Conservation (phyloP, 2,329 filamentous ascomycete genomes). For the Trematosphaeria pertusa region DNA sequence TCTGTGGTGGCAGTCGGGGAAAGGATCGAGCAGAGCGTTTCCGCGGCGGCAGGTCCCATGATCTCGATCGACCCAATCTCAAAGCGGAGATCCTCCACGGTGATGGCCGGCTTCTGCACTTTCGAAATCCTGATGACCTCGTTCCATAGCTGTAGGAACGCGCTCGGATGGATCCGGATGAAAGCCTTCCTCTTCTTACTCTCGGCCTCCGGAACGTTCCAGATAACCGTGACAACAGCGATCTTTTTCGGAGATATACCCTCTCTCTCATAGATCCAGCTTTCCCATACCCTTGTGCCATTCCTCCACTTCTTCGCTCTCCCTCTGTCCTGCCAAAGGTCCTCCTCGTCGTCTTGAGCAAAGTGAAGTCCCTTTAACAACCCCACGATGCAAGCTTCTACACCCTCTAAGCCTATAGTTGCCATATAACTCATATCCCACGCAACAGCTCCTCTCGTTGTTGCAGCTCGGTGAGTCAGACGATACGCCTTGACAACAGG, state of each 20-base stretch:
- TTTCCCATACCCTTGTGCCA: conserved; percentile 64
- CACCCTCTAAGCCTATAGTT: conserved; percentile 79
- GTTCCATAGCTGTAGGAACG: conserved; percentile 73
- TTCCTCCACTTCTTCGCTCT: conserved; percentile 73
- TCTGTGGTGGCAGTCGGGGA: conserved; percentile 50
- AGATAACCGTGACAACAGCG: conserved; percentile 76
- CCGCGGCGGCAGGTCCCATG: conserved; percentile 77
- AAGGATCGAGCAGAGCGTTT: conserved; percentile 75
- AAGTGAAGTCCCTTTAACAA: conserved; percentile 67
- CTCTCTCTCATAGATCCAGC: conserved; percentile 65
- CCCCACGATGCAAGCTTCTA: conserved; percentile 66
- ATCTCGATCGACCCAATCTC: conserved; percentile 77
- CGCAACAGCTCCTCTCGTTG: conserved; percentile 76
- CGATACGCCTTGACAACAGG: conserved; percentile 91
- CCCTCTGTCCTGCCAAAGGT: conserved; percentile 61
- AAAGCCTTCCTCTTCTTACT: conserved; percentile 63
- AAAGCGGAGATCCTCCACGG: conserved; percentile 72
- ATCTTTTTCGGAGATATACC: conserved; percentile 63
- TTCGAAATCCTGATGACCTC: conserved; percentile 65
- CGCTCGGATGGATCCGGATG: conserved; percentile 81
- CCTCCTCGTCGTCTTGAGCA: conserved; percentile 62
- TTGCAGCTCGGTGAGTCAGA: conserved; percentile 80
- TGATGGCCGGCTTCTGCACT: conserved; percentile 66
- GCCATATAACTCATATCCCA: conserved; percentile 97
- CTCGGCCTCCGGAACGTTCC: conserved; percentile 60